These are phyloP conservation scores for Handroanthus guayacan DNA, from an alignment of 257 asterid species.

Conservation along the genomic window DNA sequence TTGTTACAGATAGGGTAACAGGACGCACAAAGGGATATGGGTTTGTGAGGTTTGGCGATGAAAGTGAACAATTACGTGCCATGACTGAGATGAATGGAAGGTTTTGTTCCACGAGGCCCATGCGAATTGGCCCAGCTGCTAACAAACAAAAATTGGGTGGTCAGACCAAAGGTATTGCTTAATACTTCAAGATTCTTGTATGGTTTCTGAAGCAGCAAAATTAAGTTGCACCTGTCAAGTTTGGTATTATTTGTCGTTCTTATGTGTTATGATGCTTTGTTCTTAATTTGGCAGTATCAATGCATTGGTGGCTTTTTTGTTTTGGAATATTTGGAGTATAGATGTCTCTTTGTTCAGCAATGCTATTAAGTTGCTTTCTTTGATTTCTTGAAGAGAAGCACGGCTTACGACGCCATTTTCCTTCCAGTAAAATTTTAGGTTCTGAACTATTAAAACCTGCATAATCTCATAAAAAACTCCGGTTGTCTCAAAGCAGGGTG, in stretches of 20 bases:
- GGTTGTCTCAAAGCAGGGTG: slow-evolving; percentile 98
- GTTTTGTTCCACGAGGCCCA: slow-evolving; percentile 89
- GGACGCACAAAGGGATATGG: slow-evolving; percentile 96
- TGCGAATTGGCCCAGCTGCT: slow-evolving; percentile 96
- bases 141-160: slow-evolving; percentile 74
- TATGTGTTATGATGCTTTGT: slow-evolving; percentile 41
- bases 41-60: slow-evolving; percentile 85
- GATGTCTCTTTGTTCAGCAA: slow-evolving; percentile 53
- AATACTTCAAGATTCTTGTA: slow-evolving; percentile 18
- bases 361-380: slow-evolving; percentile 49
- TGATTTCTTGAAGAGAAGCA: slow-evolving; percentile 56
- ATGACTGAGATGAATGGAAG: slow-evolving; percentile 96
- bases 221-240: slow-evolving; percentile 8
- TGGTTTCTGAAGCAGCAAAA: slow-evolving; percentile 30
- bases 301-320: slow-evolving; percentile 43
- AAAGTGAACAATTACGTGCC: slow-evolving; percentile 83
- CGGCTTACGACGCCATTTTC: slow-evolving; percentile 52
- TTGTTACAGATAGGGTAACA: slow-evolving; percentile 84
- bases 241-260: slow-evolving; percentile 32
- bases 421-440: slow-evolving; percentile 54
- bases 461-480: slow-evolving; percentile 71
- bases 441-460: slow-evolving; percentile 52
- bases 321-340: slow-evolving; percentile 44
- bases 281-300: slow-evolving; percentile 46
- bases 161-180: slow-evolving; percentile 67